These are phyloP conservation scores for Colletotrichum zoysiae DNA, from an alignment of 2,329 filamentous ascomycete species.

Conservation along the genomic window DNA sequence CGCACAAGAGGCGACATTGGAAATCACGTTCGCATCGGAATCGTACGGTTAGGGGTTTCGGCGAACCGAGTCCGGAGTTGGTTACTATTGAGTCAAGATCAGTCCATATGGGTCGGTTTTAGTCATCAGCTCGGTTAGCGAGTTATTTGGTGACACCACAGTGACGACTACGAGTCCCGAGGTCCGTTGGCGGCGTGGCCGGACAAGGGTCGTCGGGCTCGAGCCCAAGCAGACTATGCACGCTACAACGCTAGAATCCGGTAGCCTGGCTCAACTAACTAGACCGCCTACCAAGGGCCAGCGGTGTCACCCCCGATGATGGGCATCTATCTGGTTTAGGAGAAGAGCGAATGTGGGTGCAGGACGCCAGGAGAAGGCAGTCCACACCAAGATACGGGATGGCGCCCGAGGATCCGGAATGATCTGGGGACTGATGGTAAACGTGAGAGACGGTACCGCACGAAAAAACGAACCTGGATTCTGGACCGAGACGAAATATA, in stretches of 20 bases:
- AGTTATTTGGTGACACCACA: neutral
- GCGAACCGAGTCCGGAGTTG: slow-evolving; percentile 2
- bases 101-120: neutral
- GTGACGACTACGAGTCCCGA: slow-evolving; percentile 20
- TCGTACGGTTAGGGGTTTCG: neutral
- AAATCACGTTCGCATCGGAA: neutral
- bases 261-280: slow-evolving; percentile 16
- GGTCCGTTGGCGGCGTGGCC: slow-evolving; percentile 30
- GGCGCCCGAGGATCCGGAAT: slow-evolving; percentile 8
- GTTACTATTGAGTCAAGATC: neutral
- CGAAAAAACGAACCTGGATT: slow-evolving; percentile 6
- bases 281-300: neutral
- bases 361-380: slow-evolving; percentile 3
- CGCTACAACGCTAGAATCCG: slow-evolving; percentile 29
- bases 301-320: slow-evolving; percentile 14
- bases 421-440: neutral
- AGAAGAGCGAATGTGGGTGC: slow-evolving; percentile 24
- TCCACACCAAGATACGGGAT: slow-evolving; percentile 8
- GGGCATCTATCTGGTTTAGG: slow-evolving; percentile 29
- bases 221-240: slow-evolving; percentile 9
- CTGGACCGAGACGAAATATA: slow-evolving; percentile 10
- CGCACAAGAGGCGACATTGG: neutral
- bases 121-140: neutral
- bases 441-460: neutral
- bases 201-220: slow-evolving; percentile 18